Conservation (phyloP, 257 asterid genomes). For the Echites panduratus region DNA sequence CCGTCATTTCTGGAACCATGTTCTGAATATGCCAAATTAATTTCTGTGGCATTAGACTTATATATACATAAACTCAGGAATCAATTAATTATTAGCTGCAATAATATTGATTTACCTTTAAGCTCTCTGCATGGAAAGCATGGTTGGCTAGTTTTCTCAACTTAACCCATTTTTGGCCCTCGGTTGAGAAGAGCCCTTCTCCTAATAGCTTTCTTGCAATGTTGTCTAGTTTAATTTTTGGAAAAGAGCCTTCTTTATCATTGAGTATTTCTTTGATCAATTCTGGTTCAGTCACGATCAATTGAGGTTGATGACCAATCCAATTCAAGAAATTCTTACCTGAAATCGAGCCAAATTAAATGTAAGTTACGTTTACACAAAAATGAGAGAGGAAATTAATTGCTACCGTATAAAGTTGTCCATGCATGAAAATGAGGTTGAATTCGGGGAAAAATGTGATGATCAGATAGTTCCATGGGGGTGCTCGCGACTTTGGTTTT, state of each 20-base stretch:
- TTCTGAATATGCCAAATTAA: constrained; percentile 21
- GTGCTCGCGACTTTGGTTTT: constrained; percentile 17
- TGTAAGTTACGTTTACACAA: no score
- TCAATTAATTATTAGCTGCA: not conserved
- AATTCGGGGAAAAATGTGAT: constrained; percentile 42
- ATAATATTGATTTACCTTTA: constrained; percentile 30
- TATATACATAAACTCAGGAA: no score
- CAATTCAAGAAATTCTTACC: constrained; percentile 42
- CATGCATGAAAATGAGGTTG: constrained; percentile 49
- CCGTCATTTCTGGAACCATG: constrained; percentile 49
- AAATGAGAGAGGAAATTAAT: not conserved
- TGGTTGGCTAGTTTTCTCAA: constrained; percentile 51
- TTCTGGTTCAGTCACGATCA: constrained; percentile 46
- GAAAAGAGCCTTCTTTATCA: constrained; percentile 33
- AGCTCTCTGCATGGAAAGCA: constrained; percentile 51
- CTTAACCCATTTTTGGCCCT: constrained; percentile 48
- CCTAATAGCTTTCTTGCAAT: constrained; percentile 34
- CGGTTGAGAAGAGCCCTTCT: constrained; percentile 37
- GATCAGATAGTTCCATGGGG: constrained; percentile 33
- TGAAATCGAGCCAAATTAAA: constrained; percentile 8
- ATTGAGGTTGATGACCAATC: constrained; percentile 39
- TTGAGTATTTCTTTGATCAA: constrained; percentile 43
- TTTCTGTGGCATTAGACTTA: no score
- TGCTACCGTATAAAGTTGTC: constrained; percentile 46
- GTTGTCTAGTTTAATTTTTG: constrained; percentile 15